phyloP scores from a whole-genome alignment of 1,284 basidiomycete species.

The Ceraceosorus guamensis region DNA sequence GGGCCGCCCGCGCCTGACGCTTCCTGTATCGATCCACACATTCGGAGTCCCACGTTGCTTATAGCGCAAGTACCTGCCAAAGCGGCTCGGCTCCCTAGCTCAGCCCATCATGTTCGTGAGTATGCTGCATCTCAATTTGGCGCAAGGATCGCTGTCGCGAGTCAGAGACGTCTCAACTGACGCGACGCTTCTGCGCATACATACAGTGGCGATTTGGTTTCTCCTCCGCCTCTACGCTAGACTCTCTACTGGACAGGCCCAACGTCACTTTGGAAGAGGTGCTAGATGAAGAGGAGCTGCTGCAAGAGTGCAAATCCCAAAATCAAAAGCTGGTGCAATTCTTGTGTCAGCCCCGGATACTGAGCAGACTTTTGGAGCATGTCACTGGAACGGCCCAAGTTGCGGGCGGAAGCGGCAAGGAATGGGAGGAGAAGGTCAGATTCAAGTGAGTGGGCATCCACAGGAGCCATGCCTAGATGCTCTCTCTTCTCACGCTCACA shows the following conservation, averaged over 20 bases:
- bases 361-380: slow-evolving; percentile 71
- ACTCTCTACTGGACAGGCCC: slow-evolving; percentile 40
- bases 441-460: slow-evolving; percentile 27
- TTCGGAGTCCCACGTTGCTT: too few species aligned
- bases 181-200: too few species aligned
- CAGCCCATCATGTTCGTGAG: too few species aligned
- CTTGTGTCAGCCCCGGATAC: slow-evolving; percentile 69
- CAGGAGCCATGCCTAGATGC: not conserved
- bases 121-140: too few species aligned
- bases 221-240: slow-evolving; percentile 38
- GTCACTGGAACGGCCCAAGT: slow-evolving; percentile 76
- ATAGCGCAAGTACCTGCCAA: too few species aligned
- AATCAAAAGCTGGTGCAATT: slow-evolving; percentile 81
- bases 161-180: too few species aligned
- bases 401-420: slow-evolving; percentile 55
- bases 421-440: slow-evolving; percentile 45
- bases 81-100: too few species aligned
- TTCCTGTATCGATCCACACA: too few species aligned
- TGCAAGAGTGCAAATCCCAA: slow-evolving; percentile 91
- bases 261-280: slow-evolving; percentile 68
- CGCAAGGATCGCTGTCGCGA: too few species aligned
- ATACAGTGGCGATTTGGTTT: slow-evolving; percentile 48
- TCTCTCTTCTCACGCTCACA: slow-evolving; percentile 8
- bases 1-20: too few species aligned
- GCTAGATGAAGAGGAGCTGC: slow-evolving; percentile 84